phyloP scores from a whole-genome alignment of 192 early-diverging fungal species.

The Entomortierella parvispora region DNA sequence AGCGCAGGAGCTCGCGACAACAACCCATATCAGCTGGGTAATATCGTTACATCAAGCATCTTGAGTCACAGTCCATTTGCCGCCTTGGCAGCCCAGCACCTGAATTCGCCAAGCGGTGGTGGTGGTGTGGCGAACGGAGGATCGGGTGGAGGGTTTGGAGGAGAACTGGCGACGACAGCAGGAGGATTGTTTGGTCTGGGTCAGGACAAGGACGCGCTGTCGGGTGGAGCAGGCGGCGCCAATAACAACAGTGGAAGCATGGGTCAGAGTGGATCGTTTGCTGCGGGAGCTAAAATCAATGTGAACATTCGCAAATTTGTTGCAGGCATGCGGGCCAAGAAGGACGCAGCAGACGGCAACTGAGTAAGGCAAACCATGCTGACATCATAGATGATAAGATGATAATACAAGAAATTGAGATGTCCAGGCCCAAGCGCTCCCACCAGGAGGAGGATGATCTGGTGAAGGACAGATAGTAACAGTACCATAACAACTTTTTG shows the following conservation, averaged over 20 bases:
- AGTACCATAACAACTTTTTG: too few species aligned
- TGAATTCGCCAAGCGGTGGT: constrained; percentile 16
- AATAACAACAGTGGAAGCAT: background rate
- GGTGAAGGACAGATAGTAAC: too few species aligned
- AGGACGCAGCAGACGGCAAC: constrained; percentile 7
- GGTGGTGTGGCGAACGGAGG: background rate
- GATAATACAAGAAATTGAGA: too few species aligned
- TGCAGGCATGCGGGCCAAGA: constrained; percentile 45
- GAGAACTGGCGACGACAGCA: constrained; percentile 10
- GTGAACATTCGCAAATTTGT: constrained; percentile 55
- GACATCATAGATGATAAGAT: too few species aligned
- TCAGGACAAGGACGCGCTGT: constrained; percentile 16
- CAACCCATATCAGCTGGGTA: constrained; percentile 39
- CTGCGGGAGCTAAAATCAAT: constrained; percentile 36
- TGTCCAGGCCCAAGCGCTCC: too few species aligned
- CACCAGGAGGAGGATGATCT: too few species aligned
- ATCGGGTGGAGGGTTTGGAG: constrained; percentile 3
- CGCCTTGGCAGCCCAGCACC: constrained; percentile 33
- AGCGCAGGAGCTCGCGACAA: constrained; percentile 1
- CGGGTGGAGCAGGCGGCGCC: background rate
- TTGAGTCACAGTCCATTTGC: constrained; percentile 50
- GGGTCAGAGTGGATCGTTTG: constrained; percentile 24
- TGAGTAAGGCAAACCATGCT: too few species aligned
- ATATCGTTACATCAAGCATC: constrained; percentile 45
- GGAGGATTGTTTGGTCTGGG: constrained; percentile 34